These are phyloP conservation scores for Camelina neglecta DNA, from an alignment of 345 rosid genomes.

Conservation along the genomic window DNA sequence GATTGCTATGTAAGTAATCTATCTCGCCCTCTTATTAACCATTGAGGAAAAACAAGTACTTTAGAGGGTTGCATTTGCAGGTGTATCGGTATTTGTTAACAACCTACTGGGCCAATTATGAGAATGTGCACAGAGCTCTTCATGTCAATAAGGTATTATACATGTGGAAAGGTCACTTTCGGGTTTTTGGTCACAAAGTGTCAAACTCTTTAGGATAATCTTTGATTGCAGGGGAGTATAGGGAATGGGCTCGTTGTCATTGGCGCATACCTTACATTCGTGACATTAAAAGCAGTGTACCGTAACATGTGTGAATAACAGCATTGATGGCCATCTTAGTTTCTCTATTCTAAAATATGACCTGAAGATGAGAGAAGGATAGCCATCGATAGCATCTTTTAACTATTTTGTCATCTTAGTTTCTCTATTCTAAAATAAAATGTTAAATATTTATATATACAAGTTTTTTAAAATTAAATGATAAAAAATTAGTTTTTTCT, in stretches of 20 bases:
- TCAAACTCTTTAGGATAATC: neutral
- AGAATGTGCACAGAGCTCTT: slow-evolving; percentile 40
- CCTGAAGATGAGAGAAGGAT: no score
- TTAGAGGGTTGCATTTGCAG: slow-evolving; percentile 34
- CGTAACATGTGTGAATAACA: slow-evolving; percentile 19
- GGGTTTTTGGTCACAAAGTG: neutral
- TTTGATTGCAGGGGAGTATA: slow-evolving; percentile 35
- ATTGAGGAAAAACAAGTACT: neutral
- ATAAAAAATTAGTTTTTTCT: no score
- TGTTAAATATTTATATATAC: no score
- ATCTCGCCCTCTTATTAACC: slow-evolving; percentile 16
- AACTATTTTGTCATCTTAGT: no score
- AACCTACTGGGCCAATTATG: slow-evolving; percentile 41
- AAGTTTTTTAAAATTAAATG: no score
- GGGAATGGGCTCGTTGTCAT: slow-evolving; percentile 33
- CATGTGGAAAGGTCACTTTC: neutral
- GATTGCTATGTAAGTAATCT: slow-evolving; percentile 36
- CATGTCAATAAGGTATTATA: slow-evolving; percentile 28
- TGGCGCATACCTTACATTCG: neutral
- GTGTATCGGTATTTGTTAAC: slow-evolving; percentile 14
- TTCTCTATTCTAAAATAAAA: no score
- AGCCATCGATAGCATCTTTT: no score
- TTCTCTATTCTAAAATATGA: no score
- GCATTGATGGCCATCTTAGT: no score
- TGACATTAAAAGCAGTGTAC: slow-evolving; percentile 35